Conservation (phyloP, 2,329 filamentous ascomycete species). For the Grosmannia huntii region DNA sequence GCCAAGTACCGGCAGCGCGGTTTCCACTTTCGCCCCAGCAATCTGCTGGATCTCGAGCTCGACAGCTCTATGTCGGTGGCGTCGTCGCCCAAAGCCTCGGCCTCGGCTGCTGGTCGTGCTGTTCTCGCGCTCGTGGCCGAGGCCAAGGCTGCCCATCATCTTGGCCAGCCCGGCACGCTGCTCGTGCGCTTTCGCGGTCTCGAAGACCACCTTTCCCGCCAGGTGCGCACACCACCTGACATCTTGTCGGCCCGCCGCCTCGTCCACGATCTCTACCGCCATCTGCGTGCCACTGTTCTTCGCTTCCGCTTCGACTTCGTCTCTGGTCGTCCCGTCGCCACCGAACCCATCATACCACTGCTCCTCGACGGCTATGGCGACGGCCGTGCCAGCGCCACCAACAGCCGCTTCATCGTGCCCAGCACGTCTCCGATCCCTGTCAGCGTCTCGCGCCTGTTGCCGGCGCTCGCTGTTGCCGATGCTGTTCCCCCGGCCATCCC, state of each 20-base stretch:
- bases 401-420: too few relatives aligned
- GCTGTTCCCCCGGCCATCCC: neutral
- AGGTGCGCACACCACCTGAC: neutral
- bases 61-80: neutral
- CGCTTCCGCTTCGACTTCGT: neutral
- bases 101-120: too few relatives aligned
- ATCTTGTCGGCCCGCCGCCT: neutral
- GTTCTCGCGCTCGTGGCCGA: neutral
- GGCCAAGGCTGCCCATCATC: neutral
- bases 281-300: neutral
- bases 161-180: constrained; percentile 1
- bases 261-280: neutral
- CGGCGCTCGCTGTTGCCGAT: neutral
- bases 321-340: neutral
- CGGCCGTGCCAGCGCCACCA: too few relatives aligned
- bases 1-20: constrained; percentile 7
- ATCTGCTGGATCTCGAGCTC: neutral
- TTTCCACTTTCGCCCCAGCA: neutral
- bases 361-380: too few relatives aligned
- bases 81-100: too few relatives aligned
- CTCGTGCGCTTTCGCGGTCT: constrained; percentile 2
- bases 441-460: neutral
- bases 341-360: neutral
- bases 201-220: neutral
- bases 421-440: neutral